Evolutionary conservation across 2,329 filamentous ascomycete genomes (phyloP).

Genomic region (Scedosporium dehoogii): DNA sequence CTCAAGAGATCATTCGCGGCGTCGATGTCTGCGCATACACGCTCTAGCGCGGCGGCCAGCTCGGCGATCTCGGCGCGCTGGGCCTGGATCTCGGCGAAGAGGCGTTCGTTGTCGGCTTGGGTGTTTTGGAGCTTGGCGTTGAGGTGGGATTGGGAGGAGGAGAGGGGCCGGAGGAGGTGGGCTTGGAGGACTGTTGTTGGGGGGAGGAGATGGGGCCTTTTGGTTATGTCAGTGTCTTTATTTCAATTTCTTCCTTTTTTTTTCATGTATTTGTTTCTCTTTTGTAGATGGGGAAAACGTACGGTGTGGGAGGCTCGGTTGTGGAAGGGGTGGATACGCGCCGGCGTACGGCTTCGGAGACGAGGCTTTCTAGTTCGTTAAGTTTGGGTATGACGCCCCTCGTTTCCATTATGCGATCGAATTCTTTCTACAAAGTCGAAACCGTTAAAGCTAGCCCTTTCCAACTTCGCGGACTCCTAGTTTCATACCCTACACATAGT

Average conservation of each 20-base stretch:
- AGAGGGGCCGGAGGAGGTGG: constrained; percentile 43
- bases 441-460: constrained; percentile 7
- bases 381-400: constrained; percentile 45
- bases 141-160: constrained; percentile 43
- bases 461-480: neutral
- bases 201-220: constrained; percentile 46
- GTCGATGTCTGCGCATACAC: constrained; percentile 42
- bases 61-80: constrained; percentile 47
- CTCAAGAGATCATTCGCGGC: constrained; percentile 39
- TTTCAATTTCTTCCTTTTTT: constrained; percentile 9
- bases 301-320: constrained; percentile 32
- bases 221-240: constrained; percentile 1
- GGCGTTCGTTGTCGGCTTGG: constrained; percentile 44
- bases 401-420: constrained; percentile 40
- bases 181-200: constrained; percentile 41
- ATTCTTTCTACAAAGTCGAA: constrained; percentile 36
- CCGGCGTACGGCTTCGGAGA: constrained; percentile 36
- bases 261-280: constrained; percentile 3
- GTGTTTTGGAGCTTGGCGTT: constrained; percentile 46
- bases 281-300: constrained; percentile 15
- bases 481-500: constrained; percentile 38
- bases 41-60: constrained; percentile 39
- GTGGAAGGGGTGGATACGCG: constrained; percentile 19
- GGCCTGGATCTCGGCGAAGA: constrained; percentile 38
- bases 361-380: constrained; percentile 48